Percentiles rank a stretch among this genome's conserved stretches.
Conservation (phyloP, 192 early-diverging fungal species). For the Coemansia interrupta region DNA sequence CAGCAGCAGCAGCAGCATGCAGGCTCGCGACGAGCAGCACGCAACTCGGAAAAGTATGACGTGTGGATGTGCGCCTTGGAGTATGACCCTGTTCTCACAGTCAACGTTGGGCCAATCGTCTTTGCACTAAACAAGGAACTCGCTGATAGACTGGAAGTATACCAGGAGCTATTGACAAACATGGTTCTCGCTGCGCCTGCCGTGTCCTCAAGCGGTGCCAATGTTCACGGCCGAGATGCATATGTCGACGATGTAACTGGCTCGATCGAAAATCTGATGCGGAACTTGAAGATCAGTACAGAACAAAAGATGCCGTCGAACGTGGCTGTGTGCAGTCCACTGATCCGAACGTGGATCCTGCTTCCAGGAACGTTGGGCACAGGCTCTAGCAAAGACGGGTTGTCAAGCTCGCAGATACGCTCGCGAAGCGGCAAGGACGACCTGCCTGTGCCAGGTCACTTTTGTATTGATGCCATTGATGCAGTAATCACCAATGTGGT, state of each 20-base stretch:
- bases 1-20: background rate
- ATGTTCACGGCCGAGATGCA: background rate
- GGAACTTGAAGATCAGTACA: constrained; percentile 27
- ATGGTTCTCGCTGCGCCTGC: too few relatives aligned
- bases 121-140: constrained; percentile 42
- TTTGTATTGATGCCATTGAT: constrained; percentile 47
- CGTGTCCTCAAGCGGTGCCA: too few relatives aligned
- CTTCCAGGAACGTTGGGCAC: constrained; percentile 27
- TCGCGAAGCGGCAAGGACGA: constrained; percentile 15
- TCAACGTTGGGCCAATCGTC: constrained; percentile 40
- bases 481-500: constrained; percentile 53
- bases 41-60: constrained; percentile 29
- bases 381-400: background rate
- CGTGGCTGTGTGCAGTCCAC: constrained; percentile 44
- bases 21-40: background rate
- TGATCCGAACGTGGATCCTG: constrained; percentile 46
- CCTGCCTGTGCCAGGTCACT: constrained; percentile 31
- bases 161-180: constrained; percentile 13
- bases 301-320: constrained; percentile 35
- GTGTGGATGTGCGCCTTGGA: constrained; percentile 32
- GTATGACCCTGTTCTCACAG: constrained; percentile 23
- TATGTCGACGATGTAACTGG: constrained; percentile 15
- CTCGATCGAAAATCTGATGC: constrained; percentile 47
- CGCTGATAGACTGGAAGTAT: constrained; percentile 28
- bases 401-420: constrained; percentile 6